These are phyloP conservation scores for Baudoinia panamericana DNA, from an alignment of 495 filamentous ascomycete species.

Conservation along the genomic window DNA sequence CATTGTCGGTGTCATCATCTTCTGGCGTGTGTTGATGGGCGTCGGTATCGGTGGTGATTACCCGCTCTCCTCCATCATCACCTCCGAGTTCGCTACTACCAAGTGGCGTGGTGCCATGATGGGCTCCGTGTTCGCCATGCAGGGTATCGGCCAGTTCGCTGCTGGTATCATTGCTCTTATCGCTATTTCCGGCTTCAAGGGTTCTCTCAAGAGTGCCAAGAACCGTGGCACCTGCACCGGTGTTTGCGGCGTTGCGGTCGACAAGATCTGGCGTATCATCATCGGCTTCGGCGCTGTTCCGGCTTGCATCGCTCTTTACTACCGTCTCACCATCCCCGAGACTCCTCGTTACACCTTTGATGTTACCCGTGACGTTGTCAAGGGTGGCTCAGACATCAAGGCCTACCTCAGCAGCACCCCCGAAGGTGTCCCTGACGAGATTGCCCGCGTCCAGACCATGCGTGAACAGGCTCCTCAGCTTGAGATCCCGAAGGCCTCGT, in stretches of 20 bases:
- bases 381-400: slow-evolving; percentile 52
- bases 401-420: slow-evolving; percentile 29
- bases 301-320: slow-evolving; percentile 64
- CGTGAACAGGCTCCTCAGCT: slow-evolving; percentile 35
- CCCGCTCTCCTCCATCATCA: slow-evolving; percentile 73
- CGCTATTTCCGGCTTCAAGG: slow-evolving; percentile 58
- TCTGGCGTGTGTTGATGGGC: slow-evolving; percentile 76
- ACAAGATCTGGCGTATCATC: slow-evolving; percentile 75
- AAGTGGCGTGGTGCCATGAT: slow-evolving; percentile 83
- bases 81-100: slow-evolving; percentile 71
- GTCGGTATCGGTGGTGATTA: slow-evolving; percentile 45
- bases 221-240: slow-evolving; percentile 43
- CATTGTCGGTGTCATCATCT: slow-evolving; percentile 65
- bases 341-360: slow-evolving; percentile 77
- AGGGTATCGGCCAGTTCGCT: slow-evolving; percentile 62
- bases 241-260: slow-evolving; percentile 54
- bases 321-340: slow-evolving; percentile 79
- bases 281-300: slow-evolving; percentile 74
- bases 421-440: slow-evolving; percentile 50
- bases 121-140: slow-evolving; percentile 75
- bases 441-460: slow-evolving; percentile 40
- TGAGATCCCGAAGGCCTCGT: slow-evolving; percentile 49
- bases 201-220: slow-evolving; percentile 43
- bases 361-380: slow-evolving; percentile 55
- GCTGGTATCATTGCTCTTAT: slow-evolving; percentile 61